Percentiles rank a stretch among this genome's conserved stretches.
phyloP scores from a whole-genome alignment of 2,329 filamentous ascomycete species.

The Amauroascus niger region DNA sequence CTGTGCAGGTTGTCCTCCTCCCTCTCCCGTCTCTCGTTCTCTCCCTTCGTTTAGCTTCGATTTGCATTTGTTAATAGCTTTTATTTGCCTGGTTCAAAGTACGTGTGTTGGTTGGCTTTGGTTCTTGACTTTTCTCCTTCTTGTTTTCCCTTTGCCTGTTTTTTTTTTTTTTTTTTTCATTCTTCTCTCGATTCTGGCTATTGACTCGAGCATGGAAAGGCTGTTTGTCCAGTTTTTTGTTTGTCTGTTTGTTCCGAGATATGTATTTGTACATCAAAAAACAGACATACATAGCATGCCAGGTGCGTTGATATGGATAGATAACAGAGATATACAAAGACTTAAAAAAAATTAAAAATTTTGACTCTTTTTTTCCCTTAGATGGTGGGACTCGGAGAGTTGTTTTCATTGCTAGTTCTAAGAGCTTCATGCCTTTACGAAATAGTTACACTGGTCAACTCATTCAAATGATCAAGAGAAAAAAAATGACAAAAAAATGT shows the following conservation, averaged over 20 bases:
- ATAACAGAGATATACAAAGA: not conserved
- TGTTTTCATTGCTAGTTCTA: no score
- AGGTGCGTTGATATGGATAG: slow-evolving; percentile 1
- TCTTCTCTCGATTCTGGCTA: not conserved
- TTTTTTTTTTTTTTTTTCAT: no score
- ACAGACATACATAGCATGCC: not conserved
- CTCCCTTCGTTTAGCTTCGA: no score
- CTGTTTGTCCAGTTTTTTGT: not conserved
- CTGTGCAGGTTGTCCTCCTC: not conserved
- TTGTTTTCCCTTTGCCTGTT: not conserved
- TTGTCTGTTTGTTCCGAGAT: not conserved
- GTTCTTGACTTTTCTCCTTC: not conserved
- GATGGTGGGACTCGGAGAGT: no score
- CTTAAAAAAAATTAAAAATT: not conserved
- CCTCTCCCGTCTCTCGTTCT: not conserved
- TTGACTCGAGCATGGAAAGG: not conserved
- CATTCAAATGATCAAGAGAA: no score
- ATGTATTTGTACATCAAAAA: slow-evolving; percentile 7
- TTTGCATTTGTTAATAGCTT: no score
- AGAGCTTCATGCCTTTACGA: no score
- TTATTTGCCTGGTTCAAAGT: no score
- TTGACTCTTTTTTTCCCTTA: no score
- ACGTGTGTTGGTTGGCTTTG: no score
- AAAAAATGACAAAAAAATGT: not conserved
- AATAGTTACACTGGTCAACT: no score